A percentile compares a stretch with the other conserved stretches of the same genome.
Conservation (phyloP, 371 early-diverging fungal species). For the Cokeromyces recurvatus region DNA sequence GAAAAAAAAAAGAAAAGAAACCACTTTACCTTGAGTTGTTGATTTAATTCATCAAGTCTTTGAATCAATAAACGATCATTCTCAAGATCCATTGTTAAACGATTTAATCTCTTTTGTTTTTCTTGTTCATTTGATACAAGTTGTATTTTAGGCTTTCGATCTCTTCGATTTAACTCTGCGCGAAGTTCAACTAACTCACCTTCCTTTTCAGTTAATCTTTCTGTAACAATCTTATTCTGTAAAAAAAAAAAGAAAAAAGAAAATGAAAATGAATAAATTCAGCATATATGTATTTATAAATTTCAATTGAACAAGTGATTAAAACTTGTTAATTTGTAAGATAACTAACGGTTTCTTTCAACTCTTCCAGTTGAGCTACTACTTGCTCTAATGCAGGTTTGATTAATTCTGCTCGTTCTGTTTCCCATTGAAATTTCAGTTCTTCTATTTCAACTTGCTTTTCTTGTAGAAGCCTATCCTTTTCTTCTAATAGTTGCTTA, state of each 20-base stretch:
- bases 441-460: constrained; percentile 33
- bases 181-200: constrained; percentile 32
- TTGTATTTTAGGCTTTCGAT: constrained; percentile 23
- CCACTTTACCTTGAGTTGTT: constrained; percentile 41
- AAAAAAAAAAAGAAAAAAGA: neutral
- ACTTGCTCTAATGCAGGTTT: constrained; percentile 40
- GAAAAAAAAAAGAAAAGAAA: neutral
- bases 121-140: constrained; percentile 17
- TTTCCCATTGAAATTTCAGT: constrained; percentile 25
- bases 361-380: constrained; percentile 30
- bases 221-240: constrained; percentile 37
- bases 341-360: constrained; percentile 33
- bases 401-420: constrained; percentile 30
- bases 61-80: constrained; percentile 37
- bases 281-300: neutral
- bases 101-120: constrained; percentile 31
- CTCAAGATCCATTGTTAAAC: constrained; percentile 42
- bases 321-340: too few species aligned
- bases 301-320: neutral
- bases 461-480: constrained; percentile 22
- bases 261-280: neutral
- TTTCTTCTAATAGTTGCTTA: constrained; percentile 15
- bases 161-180: constrained; percentile 30
- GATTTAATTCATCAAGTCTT: constrained; percentile 40
- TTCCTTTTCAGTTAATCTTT: constrained; percentile 37